Evolutionary conservation across 148 eudicot species (phyloP), one percentile per base, ranked within the genome.

Genomic region (Diospyros kaki): DNA sequence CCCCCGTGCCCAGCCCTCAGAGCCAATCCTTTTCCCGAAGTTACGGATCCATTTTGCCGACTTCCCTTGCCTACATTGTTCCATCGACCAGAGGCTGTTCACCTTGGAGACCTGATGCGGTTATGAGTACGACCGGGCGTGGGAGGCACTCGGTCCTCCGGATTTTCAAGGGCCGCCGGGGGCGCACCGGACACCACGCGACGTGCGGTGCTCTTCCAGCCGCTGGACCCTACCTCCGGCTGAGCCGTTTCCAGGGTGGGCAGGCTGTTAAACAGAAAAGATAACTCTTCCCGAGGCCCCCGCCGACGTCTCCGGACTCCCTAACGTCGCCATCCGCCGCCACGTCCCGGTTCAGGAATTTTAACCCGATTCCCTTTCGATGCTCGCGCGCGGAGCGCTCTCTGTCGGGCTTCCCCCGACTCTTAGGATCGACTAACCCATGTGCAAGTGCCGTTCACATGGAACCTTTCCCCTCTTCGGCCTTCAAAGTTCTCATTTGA

Each of bases 211-310:
- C 64, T 60, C 64, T 60, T 60, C 64, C 39, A 60, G 11, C 64
- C 42, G 42, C 3, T 60, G 64, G 51, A 41, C 53, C 41, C 14
- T 67, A 67, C 55, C 70, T 46, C 14, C 13, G 55, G 70, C 13
- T 48, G 70, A 67, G 70, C 55, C 70, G 15, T 67, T 67, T 68
- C 41, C n/a, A 68, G 71, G 76, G 77, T 74, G 77, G 62, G 71
- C 43, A 74, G 70, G 54, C 60, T 53, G 63, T 74, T 74, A 74
- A 73, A 70, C 73, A 82, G 76, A 84, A 85, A 85, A 85, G 80
- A 82, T 82, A 85, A 86, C 86, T 81, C 84, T 81, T 86, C 84
- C 81, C 75, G 86, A 79, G 84, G 83, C 89, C 80, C 86, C 81
- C 84, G 79, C 81, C 83, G 83, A 81, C 83, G 84, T 83, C 81